Percentiles rank a stretch among this genome's conserved stretches.
Evolutionary conservation across 306 rosid genomes (phyloP).

Genomic region (Malus asiatica): DNA sequence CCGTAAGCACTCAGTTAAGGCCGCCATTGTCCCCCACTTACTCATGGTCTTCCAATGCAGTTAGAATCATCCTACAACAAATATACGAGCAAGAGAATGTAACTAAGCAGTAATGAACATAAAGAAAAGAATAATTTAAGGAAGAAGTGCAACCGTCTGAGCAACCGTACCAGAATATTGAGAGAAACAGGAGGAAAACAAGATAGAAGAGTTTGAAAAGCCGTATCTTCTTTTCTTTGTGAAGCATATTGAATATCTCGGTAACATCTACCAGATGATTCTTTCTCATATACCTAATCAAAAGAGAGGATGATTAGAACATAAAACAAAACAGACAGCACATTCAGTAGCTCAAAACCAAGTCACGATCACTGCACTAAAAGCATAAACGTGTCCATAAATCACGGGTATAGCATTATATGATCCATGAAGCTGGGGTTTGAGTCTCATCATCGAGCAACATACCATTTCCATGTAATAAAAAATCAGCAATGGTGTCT

Average conservation of each 20-base stretch:
- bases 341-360: background rate
- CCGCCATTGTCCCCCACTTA: constrained; percentile 16
- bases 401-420: background rate
- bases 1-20: background rate
- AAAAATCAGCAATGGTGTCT: background rate
- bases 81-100: constrained; percentile 7
- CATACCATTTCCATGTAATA: background rate
- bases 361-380: constrained; percentile 6
- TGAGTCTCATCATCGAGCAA: too few species aligned
- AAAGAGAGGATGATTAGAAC: constrained; percentile 1
- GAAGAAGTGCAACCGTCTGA: background rate
- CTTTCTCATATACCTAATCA: constrained; percentile 49
- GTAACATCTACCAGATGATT: constrained; percentile 81
- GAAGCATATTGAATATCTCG: constrained; percentile 82
- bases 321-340: background rate
- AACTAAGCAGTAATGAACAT: background rate
- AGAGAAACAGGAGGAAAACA: constrained; percentile 65
- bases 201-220: constrained; percentile 84
- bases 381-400: background rate
- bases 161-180: constrained; percentile 67
- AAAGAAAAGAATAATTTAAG: background rate
- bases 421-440: background rate
- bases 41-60: constrained; percentile 53
- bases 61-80: constrained; percentile 70
- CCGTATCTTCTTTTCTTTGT: constrained; percentile 81